phyloP scores from a whole-genome alignment of 2,329 filamentous ascomycete genomes.

The Aspergillaceae sp. region DNA sequence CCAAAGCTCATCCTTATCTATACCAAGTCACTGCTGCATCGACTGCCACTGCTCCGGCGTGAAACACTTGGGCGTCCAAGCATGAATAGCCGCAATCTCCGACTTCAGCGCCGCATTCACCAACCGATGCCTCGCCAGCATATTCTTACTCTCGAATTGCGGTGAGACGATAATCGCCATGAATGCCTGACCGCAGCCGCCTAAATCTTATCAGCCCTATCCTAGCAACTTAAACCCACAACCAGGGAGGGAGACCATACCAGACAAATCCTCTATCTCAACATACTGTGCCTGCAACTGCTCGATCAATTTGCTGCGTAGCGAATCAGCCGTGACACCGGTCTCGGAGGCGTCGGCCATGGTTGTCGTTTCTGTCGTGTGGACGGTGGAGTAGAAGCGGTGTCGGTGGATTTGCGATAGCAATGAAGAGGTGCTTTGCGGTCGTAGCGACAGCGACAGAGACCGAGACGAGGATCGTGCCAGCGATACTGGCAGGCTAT shows the following conservation, averaged over 20 bases:
- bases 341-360: slow-evolving; percentile 40
- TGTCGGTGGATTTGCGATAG: too few species aligned
- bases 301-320: slow-evolving; percentile 60
- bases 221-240: too few species aligned
- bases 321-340: slow-evolving; percentile 62
- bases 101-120: slow-evolving; percentile 76
- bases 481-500: too few species aligned
- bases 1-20: not conserved
- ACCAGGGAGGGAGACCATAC: slow-evolving; percentile 42
- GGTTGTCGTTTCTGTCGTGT: slow-evolving; percentile 2
- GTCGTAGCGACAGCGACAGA: too few species aligned
- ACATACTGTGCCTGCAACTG: slow-evolving; percentile 69
- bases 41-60: slow-evolving; percentile 84
- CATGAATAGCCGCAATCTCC: slow-evolving; percentile 85
- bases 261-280: slow-evolving; percentile 85
- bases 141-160: slow-evolving; percentile 61
- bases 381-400: too few species aligned
- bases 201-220: slow-evolving; percentile 31
- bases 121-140: slow-evolving; percentile 74
- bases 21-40: slow-evolving; percentile 30
- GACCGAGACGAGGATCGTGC: too few species aligned
- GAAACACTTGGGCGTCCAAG: slow-evolving; percentile 90
- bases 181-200: slow-evolving; percentile 63
- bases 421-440: too few species aligned
- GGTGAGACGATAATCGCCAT: slow-evolving; percentile 63